phyloP scores from a whole-genome alignment of 345 rosid genomes.

The Melaleuca alternifolia region DNA sequence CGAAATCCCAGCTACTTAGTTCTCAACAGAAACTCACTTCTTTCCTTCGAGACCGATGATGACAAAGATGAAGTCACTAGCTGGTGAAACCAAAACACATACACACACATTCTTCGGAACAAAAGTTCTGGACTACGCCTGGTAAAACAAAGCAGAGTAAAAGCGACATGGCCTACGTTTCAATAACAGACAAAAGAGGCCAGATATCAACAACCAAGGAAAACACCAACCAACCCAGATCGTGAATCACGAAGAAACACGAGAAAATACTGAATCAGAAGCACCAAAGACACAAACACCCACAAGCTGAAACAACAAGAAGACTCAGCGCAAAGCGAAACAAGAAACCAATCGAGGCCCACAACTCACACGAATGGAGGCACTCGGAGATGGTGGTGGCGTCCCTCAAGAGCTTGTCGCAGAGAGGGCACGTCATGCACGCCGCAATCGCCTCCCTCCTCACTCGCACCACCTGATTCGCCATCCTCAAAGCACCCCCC shows the following conservation, averaged over 20 bases:
- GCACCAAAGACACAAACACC: not conserved
- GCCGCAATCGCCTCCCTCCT: constrained; percentile 51
- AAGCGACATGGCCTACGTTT: not conserved
- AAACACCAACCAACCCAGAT: not conserved
- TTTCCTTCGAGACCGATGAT: not conserved
- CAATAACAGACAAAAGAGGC: not conserved
- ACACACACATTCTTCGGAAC: not conserved
- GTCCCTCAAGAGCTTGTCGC: constrained; percentile 61
- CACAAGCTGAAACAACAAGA: not conserved
- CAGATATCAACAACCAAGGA: not conserved
- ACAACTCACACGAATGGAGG: constrained; percentile 79
- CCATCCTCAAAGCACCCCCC: constrained; percentile 11
- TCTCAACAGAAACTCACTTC: not conserved
- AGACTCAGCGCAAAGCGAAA: not conserved
- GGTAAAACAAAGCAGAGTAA: not conserved
- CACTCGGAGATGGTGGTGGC: constrained; percentile 95
- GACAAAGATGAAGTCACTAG: not conserved
- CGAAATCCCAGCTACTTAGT: not conserved
- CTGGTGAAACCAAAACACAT: not conserved
- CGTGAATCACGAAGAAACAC: not conserved
- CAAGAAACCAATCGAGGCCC: not conserved
- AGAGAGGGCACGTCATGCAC: constrained; percentile 81
- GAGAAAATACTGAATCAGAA: not conserved
- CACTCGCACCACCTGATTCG: constrained; percentile 54
- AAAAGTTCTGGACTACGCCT: not conserved